Conservation (phyloP, 2,329 filamentous ascomycete species). For the Hypoxylon sp. region DNA sequence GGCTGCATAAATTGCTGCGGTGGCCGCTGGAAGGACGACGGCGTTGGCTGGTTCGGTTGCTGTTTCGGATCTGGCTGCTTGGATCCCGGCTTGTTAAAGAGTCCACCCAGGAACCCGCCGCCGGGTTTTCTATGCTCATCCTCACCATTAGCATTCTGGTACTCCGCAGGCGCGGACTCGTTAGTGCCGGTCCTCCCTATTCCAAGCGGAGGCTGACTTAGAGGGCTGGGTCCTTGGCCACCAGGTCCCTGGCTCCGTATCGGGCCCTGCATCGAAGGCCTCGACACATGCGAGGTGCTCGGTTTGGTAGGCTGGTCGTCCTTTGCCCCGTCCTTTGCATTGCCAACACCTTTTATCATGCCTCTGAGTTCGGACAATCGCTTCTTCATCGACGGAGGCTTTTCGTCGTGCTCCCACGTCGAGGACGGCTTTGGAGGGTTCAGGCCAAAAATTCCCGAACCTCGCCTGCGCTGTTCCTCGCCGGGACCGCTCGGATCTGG, state of each 20-base stretch:
- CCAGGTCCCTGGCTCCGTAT: constrained; percentile 18
- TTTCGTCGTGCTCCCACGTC: constrained; percentile 34
- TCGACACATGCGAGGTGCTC: constrained; percentile 16
- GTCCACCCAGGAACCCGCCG: constrained; percentile 39
- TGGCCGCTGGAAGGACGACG: constrained; percentile 27
- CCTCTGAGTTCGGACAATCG: constrained; percentile 45
- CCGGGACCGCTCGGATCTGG: constrained; percentile 53
- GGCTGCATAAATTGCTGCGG: constrained; percentile 34
- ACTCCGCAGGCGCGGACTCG: constrained; percentile 23
- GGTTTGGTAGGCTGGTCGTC: constrained; percentile 42
- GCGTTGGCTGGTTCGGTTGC: constrained; percentile 32
- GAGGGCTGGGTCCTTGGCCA: constrained; percentile 24
- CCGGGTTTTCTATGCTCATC: constrained; percentile 38
- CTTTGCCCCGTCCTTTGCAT: constrained; percentile 40
- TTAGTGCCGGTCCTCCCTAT: constrained; percentile 28
- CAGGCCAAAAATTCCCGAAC: constrained; percentile 50
- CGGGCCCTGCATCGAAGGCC: constrained; percentile 36
- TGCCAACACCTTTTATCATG: constrained; percentile 44
- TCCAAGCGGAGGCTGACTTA: constrained; percentile 15
- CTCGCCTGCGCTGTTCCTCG: constrained; percentile 50
- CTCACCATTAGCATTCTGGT: constrained; percentile 36
- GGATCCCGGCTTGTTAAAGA: constrained; percentile 41
- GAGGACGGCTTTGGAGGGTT: constrained; percentile 42
- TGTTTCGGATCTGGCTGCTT: constrained; percentile 39
- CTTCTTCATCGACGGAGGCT: constrained; percentile 38